Percentiles rank a stretch among this genome's conserved stretches.
phyloP scores from a whole-genome alignment of 495 filamentous ascomycete genomes.

The Xylaria flabelliformis region DNA sequence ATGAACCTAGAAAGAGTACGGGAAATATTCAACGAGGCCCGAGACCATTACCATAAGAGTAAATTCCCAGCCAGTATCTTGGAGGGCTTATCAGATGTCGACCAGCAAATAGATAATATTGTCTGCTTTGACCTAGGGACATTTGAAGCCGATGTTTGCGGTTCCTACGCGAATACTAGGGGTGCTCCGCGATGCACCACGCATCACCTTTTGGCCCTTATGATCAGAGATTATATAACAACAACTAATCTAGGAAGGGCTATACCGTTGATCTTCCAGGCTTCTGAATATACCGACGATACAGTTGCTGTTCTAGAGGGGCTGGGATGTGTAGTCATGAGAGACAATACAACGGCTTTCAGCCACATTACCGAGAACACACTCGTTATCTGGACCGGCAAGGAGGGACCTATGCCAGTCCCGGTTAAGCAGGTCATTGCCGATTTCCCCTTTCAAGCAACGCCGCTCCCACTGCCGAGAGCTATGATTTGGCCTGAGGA shows the following conservation, averaged over 20 bases:
- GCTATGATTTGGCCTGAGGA: constrained; percentile 1
- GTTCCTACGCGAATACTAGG: not conserved
- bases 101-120: not conserved
- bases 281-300: not conserved
- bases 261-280: not conserved
- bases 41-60: not conserved
- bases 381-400: constrained; percentile 2
- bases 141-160: not conserved
- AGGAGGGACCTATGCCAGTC: not conserved
- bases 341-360: not conserved
- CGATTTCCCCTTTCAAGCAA: not conserved
- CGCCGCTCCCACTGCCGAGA: not conserved
- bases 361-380: not conserved
- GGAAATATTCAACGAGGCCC: not conserved
- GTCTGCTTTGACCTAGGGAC: not conserved
- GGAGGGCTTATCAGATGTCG: not conserved
- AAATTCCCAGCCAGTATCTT: not conserved
- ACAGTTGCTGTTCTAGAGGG: not conserved
- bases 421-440: constrained; percentile 2
- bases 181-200: not conserved
- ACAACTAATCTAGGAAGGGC: not conserved
- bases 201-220: not conserved
- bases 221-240: not conserved
- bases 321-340: not conserved
- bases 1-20: not conserved